Evolutionary conservation across 2,329 filamentous ascomycete species (phyloP).

Genomic region (Nemania sp.): DNA sequence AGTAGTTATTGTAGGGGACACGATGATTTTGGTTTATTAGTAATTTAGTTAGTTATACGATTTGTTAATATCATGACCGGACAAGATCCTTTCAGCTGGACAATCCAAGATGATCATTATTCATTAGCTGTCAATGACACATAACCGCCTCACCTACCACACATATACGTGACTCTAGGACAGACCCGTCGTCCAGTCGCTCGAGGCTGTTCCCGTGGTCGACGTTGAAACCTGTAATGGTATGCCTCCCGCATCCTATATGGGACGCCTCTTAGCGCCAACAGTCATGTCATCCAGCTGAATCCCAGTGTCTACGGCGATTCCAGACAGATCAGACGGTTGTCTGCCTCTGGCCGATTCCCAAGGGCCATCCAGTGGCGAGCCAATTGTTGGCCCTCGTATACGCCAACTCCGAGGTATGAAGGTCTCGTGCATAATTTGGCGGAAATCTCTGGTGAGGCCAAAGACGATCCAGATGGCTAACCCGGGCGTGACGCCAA

Average conservation of each 20-base stretch:
- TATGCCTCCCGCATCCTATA: conserved; percentile 9
- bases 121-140: no score
- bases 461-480: conserved; percentile 36
- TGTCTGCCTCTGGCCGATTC: neutral
- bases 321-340: conserved; percentile 10
- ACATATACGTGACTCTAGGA: neutral
- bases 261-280: conserved; percentile 15
- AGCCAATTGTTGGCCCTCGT: neutral
- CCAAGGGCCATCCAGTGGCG: conserved; percentile 2
- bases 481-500: conserved; percentile 34
- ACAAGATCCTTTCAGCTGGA: no score
- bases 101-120: no score
- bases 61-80: no score
- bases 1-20: no score
- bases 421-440: conserved; percentile 32
- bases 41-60: no score
- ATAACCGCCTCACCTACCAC: neutral
- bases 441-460: conserved; percentile 31
- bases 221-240: neutral
- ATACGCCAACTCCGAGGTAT: conserved; percentile 27
- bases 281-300: conserved; percentile 19
- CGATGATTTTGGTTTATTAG: no score
- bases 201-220: neutral
- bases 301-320: conserved; percentile 18
- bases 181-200: neutral